These are phyloP conservation scores for Oryza brachyantha DNA, from an alignment of 176 grass and related monocot genomes.

Conservation along the genomic window DNA sequence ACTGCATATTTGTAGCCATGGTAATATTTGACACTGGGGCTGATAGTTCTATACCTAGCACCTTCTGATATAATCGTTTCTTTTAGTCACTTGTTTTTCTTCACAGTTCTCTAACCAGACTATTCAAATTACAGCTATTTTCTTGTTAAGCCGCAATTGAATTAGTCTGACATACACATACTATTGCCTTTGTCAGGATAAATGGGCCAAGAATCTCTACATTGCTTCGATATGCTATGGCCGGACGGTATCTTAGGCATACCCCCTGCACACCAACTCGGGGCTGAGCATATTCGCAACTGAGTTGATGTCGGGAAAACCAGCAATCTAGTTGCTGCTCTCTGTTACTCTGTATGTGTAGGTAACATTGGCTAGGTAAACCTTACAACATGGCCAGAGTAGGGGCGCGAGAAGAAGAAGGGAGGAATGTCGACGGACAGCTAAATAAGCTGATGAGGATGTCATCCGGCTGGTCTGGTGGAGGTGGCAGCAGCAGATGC, in stretches of 20 bases:
- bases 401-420: slow-evolving; percentile 28
- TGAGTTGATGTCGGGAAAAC: slow-evolving; percentile 18
- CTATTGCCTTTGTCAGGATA: slow-evolving; percentile 60
- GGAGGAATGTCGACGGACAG: neutral
- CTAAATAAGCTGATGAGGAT: slow-evolving; percentile 45
- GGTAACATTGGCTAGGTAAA: slow-evolving; percentile 44
- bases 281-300: slow-evolving; percentile 33
- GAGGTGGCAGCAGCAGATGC: slow-evolving; percentile 20
- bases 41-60: no score
- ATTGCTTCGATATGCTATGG: slow-evolving; percentile 90
- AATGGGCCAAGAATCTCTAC: slow-evolving; percentile 98
- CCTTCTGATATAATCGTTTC: no score
- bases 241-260: slow-evolving; percentile 72
- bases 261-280: slow-evolving; percentile 15
- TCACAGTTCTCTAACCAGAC: neutral
- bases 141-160: neutral
- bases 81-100: neutral
- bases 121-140: neutral
- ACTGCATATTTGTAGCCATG: no score
- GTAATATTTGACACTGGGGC: no score
- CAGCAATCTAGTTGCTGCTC: slow-evolving; percentile 43
- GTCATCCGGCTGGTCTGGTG: slow-evolving; percentile 9
- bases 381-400: slow-evolving; percentile 32
- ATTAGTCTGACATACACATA: neutral
- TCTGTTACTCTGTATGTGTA: slow-evolving; percentile 47